A percentile compares a stretch with the other conserved stretches of the same genome.
phyloP scores from a whole-genome alignment of 2,329 filamentous ascomycete species.

The Byssoonygena ceratinophila region DNA sequence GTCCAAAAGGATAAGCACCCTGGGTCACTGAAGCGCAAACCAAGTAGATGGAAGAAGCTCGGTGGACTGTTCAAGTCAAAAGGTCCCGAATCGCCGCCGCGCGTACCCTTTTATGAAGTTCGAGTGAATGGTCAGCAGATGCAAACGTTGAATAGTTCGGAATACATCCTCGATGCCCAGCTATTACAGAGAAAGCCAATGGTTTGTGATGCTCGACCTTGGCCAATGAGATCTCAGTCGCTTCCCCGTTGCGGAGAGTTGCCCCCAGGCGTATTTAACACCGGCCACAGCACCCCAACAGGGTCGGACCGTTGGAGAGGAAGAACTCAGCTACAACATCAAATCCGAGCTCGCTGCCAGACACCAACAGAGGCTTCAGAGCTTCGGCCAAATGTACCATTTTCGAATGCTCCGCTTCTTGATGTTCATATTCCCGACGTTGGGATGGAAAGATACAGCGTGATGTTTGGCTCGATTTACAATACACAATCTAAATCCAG shows the following conservation, averaged over 20 bases:
- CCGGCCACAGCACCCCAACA: background rate
- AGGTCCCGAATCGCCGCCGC: slow-evolving; percentile 13
- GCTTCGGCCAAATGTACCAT: slow-evolving; percentile 4
- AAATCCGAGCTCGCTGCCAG: slow-evolving; percentile 3
- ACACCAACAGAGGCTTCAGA: slow-evolving; percentile 5
- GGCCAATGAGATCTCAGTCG: slow-evolving; percentile 7
- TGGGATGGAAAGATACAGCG: slow-evolving; percentile 77
- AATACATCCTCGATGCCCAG: background rate
- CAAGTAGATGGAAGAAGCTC: slow-evolving; percentile 40
- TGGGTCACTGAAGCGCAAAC: slow-evolving; percentile 24
- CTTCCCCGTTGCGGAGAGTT: background rate
- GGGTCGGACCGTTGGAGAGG: background rate
- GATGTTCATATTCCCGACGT: slow-evolving; percentile 71
- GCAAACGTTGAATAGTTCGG: slow-evolving; percentile 9
- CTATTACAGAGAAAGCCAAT: slow-evolving; percentile 5
- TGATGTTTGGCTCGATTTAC: slow-evolving; percentile 79
- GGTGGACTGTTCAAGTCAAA: slow-evolving; percentile 36
- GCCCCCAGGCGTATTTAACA: background rate
- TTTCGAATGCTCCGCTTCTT: slow-evolving; percentile 39
- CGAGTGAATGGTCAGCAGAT: slow-evolving; percentile 20
- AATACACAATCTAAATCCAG: slow-evolving; percentile 32
- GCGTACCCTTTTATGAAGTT: slow-evolving; percentile 26
- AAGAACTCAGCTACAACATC: slow-evolving; percentile 4
- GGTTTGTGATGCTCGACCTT: background rate
- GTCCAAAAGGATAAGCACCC: background rate